A percentile compares a stretch with the other conserved stretches of the same genome.
phyloP scores from a whole-genome alignment of 1,284 basidiomycete species.

The Ganoderma sp. region DNA sequence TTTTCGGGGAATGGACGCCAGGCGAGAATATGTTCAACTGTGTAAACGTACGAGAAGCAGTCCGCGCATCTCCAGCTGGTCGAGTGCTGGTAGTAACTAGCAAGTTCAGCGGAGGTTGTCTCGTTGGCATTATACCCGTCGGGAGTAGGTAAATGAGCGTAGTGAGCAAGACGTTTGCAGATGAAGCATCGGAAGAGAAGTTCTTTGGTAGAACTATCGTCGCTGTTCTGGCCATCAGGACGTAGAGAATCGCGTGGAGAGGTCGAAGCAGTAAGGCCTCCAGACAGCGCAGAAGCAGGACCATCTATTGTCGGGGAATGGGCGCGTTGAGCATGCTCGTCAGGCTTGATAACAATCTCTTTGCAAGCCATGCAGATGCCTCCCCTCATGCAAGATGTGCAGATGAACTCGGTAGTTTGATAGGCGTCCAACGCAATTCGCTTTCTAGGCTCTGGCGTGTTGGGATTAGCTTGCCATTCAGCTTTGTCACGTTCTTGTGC shows the following conservation, averaged over 20 bases:
- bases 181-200: conserved; percentile 81
- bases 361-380: conserved; percentile 82
- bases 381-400: conserved; percentile 76
- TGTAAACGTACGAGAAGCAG: conserved; percentile 75
- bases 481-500: conserved; percentile 57
- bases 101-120: conserved; percentile 52
- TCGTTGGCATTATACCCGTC: conserved; percentile 45
- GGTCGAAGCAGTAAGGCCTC: conserved; percentile 10
- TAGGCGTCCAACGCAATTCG: conserved; percentile 54
- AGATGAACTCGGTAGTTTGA: conserved; percentile 80
- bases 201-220: conserved; percentile 39
- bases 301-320: conserved; percentile 8
- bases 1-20: conserved; percentile 83
- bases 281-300: conserved; percentile 21
- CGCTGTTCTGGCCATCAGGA: conserved; percentile 24
- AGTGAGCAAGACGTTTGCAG: conserved; percentile 84
- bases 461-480: conserved; percentile 42
- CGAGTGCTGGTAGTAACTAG: conserved; percentile 65
- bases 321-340: conserved; percentile 35
- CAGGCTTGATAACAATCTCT: conserved; percentile 58
- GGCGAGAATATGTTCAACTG: conserved; percentile 87
- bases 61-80: conserved; percentile 81
- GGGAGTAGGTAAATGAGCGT: conserved; percentile 71
- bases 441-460: conserved; percentile 41
- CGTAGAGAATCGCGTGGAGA: neutral